Evolutionary conservation across 495 filamentous ascomycete species (phyloP).

Genomic region (Amphirosellinia nigrospora): DNA sequence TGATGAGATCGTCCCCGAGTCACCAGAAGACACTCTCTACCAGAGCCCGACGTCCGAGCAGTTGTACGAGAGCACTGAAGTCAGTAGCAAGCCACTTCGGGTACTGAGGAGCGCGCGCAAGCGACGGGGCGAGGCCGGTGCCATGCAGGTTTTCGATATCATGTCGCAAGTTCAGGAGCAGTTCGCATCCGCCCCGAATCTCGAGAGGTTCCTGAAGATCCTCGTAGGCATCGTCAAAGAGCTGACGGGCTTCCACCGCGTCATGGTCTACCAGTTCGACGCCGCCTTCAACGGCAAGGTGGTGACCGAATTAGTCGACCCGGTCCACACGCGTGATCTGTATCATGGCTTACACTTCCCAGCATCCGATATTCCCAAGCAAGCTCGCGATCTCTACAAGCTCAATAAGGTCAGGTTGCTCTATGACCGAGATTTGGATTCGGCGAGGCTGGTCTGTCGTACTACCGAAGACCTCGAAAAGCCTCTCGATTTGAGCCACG

Average conservation of each 20-base stretch:
- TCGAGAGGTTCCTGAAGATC: conserved; percentile 73
- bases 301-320: conserved; percentile 86
- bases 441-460: conserved; percentile 83
- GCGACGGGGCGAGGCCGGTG: conserved; percentile 79
- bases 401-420: conserved; percentile 79
- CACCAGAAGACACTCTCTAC: conserved; percentile 75
- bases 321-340: conserved; percentile 77
- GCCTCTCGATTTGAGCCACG: conserved; percentile 84
- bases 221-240: conserved; percentile 84
- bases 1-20: conserved; percentile 60
- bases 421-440: conserved; percentile 77
- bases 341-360: conserved; percentile 93
- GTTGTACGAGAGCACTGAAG: conserved; percentile 72
- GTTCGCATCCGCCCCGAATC: conserved; percentile 68
- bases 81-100: conserved; percentile 76
- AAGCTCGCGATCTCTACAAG: conserved; percentile 82
- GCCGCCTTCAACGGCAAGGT: conserved; percentile 80
- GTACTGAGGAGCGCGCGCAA: conserved; percentile 80
- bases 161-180: conserved; percentile 87
- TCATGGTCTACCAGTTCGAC: conserved; percentile 96
- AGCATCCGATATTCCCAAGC: conserved; percentile 87
- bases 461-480: conserved; percentile 74
- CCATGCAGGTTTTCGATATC: conserved; percentile 94
- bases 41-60: conserved; percentile 74
- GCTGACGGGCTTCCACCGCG: conserved; percentile 88